Evolutionary conservation across 306 rosid genomes (phyloP).

Genomic region (Oemleria cerasiformis): DNA sequence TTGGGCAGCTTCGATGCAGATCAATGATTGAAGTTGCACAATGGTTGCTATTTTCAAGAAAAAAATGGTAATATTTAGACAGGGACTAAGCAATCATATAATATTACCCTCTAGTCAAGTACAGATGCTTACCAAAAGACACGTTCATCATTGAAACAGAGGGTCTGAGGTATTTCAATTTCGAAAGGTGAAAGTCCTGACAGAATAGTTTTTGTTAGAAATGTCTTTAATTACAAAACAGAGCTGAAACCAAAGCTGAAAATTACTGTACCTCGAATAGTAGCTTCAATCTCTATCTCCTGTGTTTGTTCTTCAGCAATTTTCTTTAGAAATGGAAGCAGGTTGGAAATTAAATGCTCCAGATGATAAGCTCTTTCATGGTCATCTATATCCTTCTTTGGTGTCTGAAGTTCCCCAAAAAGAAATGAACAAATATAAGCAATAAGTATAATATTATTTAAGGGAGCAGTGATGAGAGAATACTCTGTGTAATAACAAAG

Average conservation of each 20-base stretch:
- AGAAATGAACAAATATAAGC: background rate
- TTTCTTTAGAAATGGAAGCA: slow-evolving; percentile 57
- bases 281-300: slow-evolving; percentile 69
- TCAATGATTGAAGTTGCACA: slow-evolving; percentile 87
- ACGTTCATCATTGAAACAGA: slow-evolving; percentile 60
- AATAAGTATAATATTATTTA: background rate
- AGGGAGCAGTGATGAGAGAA: slow-evolving; percentile 14
- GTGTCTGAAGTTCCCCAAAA: slow-evolving; percentile 44
- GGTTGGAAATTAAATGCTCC: slow-evolving; percentile 34
- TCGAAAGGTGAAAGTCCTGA: slow-evolving; percentile 46
- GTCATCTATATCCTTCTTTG: slow-evolving; percentile 41
- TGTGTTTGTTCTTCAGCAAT: slow-evolving; percentile 55
- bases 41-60: slow-evolving; percentile 53
- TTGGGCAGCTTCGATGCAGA: slow-evolving; percentile 71
- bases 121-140: slow-evolving; percentile 61
- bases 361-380: slow-evolving; percentile 48
- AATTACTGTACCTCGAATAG: slow-evolving; percentile 48
- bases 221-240: slow-evolving; percentile 17
- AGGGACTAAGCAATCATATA: slow-evolving; percentile 20
- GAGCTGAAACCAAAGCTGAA: slow-evolving; percentile 28
- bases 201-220: slow-evolving; percentile 16
- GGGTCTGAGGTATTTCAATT: slow-evolving; percentile 47
- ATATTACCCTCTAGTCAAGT: slow-evolving; percentile 11
- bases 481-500: slow-evolving; percentile 2
- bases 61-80: slow-evolving; percentile 7